These are phyloP conservation scores for Boletus sp. DNA, from an alignment of 768 basidiomycete genomes.

Conservation along the genomic window DNA sequence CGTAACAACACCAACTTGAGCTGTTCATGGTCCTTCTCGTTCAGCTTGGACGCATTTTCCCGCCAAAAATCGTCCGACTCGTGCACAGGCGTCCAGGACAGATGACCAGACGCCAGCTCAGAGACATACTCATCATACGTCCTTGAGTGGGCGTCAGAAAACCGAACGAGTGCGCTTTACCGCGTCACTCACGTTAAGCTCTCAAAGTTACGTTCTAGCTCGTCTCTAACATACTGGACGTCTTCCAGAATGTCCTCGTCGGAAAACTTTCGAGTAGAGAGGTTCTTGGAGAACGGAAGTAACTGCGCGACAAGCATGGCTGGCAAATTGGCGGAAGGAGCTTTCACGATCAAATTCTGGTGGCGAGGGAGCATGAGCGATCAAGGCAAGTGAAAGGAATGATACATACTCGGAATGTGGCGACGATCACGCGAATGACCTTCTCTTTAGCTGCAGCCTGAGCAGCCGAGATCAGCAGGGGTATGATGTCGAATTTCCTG, in stretches of 20 bases:
- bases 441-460: slow-evolving; percentile 95
- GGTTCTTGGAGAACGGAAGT: slow-evolving; percentile 82
- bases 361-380: background rate
- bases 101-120: slow-evolving; percentile 83
- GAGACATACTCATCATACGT: slow-evolving; percentile 97
- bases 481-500: slow-evolving; percentile 89
- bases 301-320: slow-evolving; percentile 89
- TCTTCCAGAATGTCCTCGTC: slow-evolving; percentile 97
- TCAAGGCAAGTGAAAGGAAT: background rate
- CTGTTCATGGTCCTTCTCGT: slow-evolving; percentile 80
- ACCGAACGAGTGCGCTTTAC: background rate
- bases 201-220: slow-evolving; percentile 81
- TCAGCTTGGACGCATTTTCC: slow-evolving; percentile 85
- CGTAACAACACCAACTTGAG: slow-evolving; percentile 58
- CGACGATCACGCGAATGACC: slow-evolving; percentile 88
- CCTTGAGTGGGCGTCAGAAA: slow-evolving; percentile 39
- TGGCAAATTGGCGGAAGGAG: slow-evolving; percentile 84
- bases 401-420: slow-evolving; percentile 75
- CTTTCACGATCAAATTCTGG: slow-evolving; percentile 87
- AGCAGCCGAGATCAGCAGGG: slow-evolving; percentile 78
- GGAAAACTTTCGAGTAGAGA: slow-evolving; percentile 82
- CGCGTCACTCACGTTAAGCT: slow-evolving; percentile 73
- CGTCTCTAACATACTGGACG: slow-evolving; percentile 81
- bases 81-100: slow-evolving; percentile 96
- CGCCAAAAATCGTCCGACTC: slow-evolving; percentile 98